Evolutionary conservation across 805 yeast genomes (phyloP).

Genomic region (Candida ascalaphidarum): DNA sequence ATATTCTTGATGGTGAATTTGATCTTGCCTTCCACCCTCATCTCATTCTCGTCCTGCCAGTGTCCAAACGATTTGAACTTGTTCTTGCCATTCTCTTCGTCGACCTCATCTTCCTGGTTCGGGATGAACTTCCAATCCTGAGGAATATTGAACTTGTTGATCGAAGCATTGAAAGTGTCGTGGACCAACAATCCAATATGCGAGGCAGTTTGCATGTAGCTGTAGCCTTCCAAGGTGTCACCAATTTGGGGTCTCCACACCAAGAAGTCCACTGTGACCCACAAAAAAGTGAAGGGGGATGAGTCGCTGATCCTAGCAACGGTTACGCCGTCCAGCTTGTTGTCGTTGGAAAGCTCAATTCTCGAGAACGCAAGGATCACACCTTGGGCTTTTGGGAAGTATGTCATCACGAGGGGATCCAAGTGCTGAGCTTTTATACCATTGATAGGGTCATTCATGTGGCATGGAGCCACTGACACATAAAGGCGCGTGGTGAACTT

Average conservation of each 20-base stretch:
- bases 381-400: slow-evolving; percentile 64
- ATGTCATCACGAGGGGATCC: slow-evolving; percentile 83
- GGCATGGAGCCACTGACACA: slow-evolving; percentile 83
- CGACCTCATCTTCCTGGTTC: slow-evolving; percentile 49
- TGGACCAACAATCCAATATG: slow-evolving; percentile 87
- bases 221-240: slow-evolving; percentile 77
- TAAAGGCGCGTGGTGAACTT: slow-evolving; percentile 54
- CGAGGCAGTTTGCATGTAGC: slow-evolving; percentile 88
- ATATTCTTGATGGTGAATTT: slow-evolving; percentile 66
- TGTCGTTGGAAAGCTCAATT: slow-evolving; percentile 42
- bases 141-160: slow-evolving; percentile 83
- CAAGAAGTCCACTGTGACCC: slow-evolving; percentile 77
- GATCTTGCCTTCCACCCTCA: slow-evolving; percentile 75
- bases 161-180: slow-evolving; percentile 92
- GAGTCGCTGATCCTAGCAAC: slow-evolving; percentile 67
- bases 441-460: slow-evolving; percentile 54
- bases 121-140: slow-evolving; percentile 77
- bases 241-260: slow-evolving; percentile 91
- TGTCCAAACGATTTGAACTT: slow-evolving; percentile 62
- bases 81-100: slow-evolving; percentile 10
- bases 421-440: slow-evolving; percentile 86
- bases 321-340: slow-evolving; percentile 22
- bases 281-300: slow-evolving; percentile 80
- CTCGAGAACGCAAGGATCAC: slow-evolving; percentile 77
- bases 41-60: slow-evolving; percentile 76